Evolutionary conservation across 73 alveolate genomes (phyloP).

Genomic region (Paramecium sexaurelia): DNA sequence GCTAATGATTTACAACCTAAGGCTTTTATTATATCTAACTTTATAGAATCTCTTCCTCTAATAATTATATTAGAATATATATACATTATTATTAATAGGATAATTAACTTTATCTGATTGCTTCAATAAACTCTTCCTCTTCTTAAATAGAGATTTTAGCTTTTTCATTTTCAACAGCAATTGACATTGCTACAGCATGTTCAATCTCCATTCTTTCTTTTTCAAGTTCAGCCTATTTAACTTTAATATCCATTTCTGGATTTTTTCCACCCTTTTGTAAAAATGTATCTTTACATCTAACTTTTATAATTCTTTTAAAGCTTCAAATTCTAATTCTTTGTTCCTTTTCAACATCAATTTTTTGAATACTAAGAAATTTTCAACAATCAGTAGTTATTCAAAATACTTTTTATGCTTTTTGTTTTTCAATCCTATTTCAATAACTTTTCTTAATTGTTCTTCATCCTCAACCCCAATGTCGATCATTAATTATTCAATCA

Average conservation of each 20-base stretch:
- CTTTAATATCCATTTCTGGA: neutral
- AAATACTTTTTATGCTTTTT: constrained; percentile 73
- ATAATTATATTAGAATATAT: neutral
- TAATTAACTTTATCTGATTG: constrained; percentile 38
- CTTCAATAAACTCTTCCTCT: constrained; percentile 63
- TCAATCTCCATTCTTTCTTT: constrained; percentile 62
- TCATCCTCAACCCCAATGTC: constrained; percentile 87
- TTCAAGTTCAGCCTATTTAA: neutral
- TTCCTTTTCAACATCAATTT: constrained; percentile 86
- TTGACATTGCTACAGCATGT: constrained; percentile 62
- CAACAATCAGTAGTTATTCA: constrained; percentile 75
- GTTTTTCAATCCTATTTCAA: constrained; percentile 67
- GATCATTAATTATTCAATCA: constrained; percentile 78
- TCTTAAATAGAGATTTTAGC: constrained; percentile 25
- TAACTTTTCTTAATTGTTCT: constrained; percentile 39
- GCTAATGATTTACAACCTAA: neutral
- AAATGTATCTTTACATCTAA: neutral
- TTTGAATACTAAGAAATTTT: constrained; percentile 81
- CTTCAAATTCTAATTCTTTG: constrained; percentile 83
- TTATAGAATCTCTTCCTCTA: neutral
- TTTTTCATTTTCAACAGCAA: constrained; percentile 66
- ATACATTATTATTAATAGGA: neutral
- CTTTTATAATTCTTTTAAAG: constrained; percentile 67
- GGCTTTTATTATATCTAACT: neutral
- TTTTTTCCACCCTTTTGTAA: neutral